Evolutionary conservation across 2,329 filamentous ascomycete species (phyloP), one percentile per base, ranked within the genome.

Genomic region (Colletotrichum sp.): DNA sequence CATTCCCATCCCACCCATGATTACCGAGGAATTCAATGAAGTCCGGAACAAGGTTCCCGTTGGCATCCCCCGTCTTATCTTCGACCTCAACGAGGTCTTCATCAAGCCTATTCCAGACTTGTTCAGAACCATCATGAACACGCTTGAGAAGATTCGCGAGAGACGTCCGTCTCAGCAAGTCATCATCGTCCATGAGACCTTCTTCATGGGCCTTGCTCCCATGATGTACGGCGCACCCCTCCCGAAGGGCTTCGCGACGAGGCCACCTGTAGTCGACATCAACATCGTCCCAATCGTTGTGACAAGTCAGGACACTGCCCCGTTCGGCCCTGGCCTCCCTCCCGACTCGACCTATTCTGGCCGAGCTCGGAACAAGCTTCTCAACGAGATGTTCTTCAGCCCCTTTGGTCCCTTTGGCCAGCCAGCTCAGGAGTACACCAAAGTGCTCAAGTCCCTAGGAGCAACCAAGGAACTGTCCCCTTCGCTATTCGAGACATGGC

Each of bases 121-220:
- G 9, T 82, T 85, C 74, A 74, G 80, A 55, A 81, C 82, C 7
- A 60, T 87, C 8, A 84, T 85, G 71, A 75, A 72, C 12, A 81
- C 83, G 4, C 85, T 88, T 16, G 83, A 83, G 79, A 80, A 78
- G 6, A 75, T 85, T 34, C 80, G 82, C 4, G 80, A 80, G 9
- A 71, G 81, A 3, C 80, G 86, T 36, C 82, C 84, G 4, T 77
- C 76, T 6, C 81, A 85, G 10, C 81, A 87, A 34, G 81, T 90
- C 32, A 76, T 90, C 24, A 80, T 88, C 15, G 68, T 90, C n/a
- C 82, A 82, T 39, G 89, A 90, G 78, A 80, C 81, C 4, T 79
- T 83, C 4, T 85, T 83, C 60, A 80, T 83, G 70, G 87, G 86
- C 0, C 77, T 82, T 13, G 76, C 84, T 1, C 86, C 88, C 0